Percentiles rank a stretch among this genome's conserved stretches.
phyloP scores from a whole-genome alignment of 192 early-diverging fungal species.

The Coemansia sp. region DNA sequence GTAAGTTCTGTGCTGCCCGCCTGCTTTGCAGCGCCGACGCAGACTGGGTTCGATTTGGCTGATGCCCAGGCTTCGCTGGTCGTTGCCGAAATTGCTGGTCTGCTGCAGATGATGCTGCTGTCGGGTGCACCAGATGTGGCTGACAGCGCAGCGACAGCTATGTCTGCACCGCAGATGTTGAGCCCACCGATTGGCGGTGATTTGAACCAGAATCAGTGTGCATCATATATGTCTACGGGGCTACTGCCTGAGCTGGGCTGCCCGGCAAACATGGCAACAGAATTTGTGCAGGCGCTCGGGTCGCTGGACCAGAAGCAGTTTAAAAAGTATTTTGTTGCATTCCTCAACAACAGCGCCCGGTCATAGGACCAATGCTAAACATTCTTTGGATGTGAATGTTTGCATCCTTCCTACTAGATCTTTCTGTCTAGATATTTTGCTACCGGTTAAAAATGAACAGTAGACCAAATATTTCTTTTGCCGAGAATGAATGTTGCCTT shows the following conservation, averaged over 20 bases:
- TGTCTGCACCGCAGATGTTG: conserved; percentile 33
- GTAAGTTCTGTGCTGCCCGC: conserved; percentile 70
- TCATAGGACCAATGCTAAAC: background rate
- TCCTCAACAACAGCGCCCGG: conserved; percentile 23
- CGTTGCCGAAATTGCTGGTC: conserved; percentile 51
- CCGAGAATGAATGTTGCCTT: background rate
- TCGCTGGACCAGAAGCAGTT: conserved; percentile 66
- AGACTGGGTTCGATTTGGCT: conserved; percentile 63
- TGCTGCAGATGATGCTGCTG: conserved; percentile 52
- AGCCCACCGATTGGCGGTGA: conserved; percentile 35
- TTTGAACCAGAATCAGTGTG: conserved; percentile 45
- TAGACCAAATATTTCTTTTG: background rate
- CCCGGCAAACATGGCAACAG: conserved; percentile 60
- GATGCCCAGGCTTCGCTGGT: conserved; percentile 79
- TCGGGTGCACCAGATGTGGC: conserved; percentile 36
- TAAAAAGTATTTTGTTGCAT: conserved; percentile 65
- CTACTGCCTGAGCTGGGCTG: conserved; percentile 56
- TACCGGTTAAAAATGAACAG: too few species aligned
- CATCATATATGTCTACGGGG: conserved; percentile 32
- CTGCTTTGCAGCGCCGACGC: conserved; percentile 81
- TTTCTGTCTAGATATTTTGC: too few species aligned
- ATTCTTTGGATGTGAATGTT: too few species aligned
- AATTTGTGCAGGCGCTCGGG: conserved; percentile 74
- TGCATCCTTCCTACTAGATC: too few species aligned
- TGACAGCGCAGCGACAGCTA: conserved; percentile 19